Evolutionary conservation across 305 asterid genomes (phyloP), one percentile per base, ranked within the genome.

Genomic region (Fraxinus velutina): DNA sequence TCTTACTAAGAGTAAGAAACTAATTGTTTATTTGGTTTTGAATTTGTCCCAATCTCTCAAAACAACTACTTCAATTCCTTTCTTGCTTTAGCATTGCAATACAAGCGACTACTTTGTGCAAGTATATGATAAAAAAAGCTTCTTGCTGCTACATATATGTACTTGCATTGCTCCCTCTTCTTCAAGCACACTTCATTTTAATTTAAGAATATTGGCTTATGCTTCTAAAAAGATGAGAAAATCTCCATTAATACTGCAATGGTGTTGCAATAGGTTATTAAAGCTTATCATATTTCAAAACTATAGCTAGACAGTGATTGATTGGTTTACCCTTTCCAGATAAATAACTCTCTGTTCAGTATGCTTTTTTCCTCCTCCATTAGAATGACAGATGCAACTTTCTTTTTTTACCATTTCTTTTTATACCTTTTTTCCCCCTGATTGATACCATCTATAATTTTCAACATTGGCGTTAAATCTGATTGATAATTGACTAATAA

Each of bases 1-100:
- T 83, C 89, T 93, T 75, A 73, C 82, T 2, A 76, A 88, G 75
- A 21, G 97, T 94, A 91, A 84, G 93, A 34, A 81, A 44, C 73
- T 79, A 29, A 42, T 12, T 78, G 36, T 22, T 55, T 12, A 36
- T 72, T 10, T 32, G 64, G 30, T 19, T 75, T 52, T 33, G 72
- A 34, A 29, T 78, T 77, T 77, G 44, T 42, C 75, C 17, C 17
- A 70, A 79, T 29, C 77, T 70, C 22, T 42, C 15, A 13, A 37
- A 37, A 68, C 22, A 4, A 12, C n/a, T 72, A 50, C 22, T 78
- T 62, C 72, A n/a, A 71, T 64, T 76, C 29, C 8, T 83, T 19
- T 21, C 78, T 70, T 22, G 22, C n/a, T 75, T 29, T 0, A 82
- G 62, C 36, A 62, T 33, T 71, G 6, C 21, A 39, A 60, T 22